Percentiles rank a stretch among this genome's conserved stretches.
Evolutionary conservation across 176 grass and related monocot genomes (phyloP).

Genomic region (Aegilops speltoides): DNA sequence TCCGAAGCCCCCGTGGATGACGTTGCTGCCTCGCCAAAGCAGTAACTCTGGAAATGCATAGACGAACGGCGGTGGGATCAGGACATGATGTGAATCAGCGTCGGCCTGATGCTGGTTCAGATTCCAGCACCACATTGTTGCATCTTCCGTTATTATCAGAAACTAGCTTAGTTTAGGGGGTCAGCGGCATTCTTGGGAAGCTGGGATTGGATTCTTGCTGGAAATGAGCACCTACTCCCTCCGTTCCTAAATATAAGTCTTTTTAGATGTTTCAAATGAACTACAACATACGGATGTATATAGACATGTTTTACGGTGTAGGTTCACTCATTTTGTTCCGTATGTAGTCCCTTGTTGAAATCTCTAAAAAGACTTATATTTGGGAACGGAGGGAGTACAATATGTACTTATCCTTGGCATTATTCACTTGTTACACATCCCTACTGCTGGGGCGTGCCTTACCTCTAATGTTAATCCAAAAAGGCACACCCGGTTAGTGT

Average conservation of each 20-base stretch:
- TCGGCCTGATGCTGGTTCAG: not conserved
- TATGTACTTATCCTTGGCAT: not conserved
- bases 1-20: constrained; percentile 20
- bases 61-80: not conserved
- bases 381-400: no score
- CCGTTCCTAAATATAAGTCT: no score
- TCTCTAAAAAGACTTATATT: no score
- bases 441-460: not conserved
- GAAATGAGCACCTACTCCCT: not conserved
- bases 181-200: not conserved
- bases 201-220: not conserved
- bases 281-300: no score
- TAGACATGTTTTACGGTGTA: no score
- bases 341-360: no score
- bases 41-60: not conserved
- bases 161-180: not conserved
- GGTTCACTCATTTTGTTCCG: no score
- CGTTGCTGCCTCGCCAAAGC: not conserved
- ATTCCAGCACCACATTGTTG: not conserved
- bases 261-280: no score
- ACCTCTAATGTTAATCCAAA: not conserved
- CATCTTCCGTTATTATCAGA: not conserved
- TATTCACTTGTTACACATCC: no score
- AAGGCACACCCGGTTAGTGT: not conserved
- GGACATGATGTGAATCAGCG: not conserved